These are phyloP conservation scores for Arthroderma sp. DNA, from an alignment of 2,329 filamentous ascomycete species.

Conservation along the genomic window DNA sequence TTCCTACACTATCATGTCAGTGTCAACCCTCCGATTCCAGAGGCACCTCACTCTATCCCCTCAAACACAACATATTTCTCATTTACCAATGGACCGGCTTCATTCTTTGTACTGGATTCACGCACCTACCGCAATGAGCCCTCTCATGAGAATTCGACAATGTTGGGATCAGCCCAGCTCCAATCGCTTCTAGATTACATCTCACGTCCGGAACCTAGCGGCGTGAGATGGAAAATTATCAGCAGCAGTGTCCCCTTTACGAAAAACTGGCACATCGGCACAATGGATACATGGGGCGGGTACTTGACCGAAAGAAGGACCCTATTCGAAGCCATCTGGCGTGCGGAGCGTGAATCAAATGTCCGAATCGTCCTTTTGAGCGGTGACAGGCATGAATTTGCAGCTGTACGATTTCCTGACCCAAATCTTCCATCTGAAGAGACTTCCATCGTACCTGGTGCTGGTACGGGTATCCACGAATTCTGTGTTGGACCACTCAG, in stretches of 20 bases:
- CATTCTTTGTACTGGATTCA: conserved; percentile 91
- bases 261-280: conserved; percentile 89
- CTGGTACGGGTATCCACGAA: conserved; percentile 51
- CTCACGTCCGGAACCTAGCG: conserved; percentile 53
- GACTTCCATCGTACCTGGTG: conserved; percentile 10
- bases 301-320: conserved; percentile 67
- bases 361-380: conserved; percentile 71
- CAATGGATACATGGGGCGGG: conserved; percentile 84
- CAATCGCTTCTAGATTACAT: conserved; percentile 69
- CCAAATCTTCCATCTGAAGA: conserved; percentile 14
- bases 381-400: conserved; percentile 94
- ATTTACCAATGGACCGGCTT: conserved; percentile 79
- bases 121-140: conserved; percentile 61
- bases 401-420: conserved; percentile 61
- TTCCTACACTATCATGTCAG: conserved; percentile 76
- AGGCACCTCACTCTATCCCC: conserved; percentile 37
- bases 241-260: conserved; percentile 88
- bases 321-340: conserved; percentile 87
- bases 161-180: conserved; percentile 71
- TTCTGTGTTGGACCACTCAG: conserved; percentile 84
- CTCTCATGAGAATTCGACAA: conserved; percentile 53
- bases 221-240: conserved; percentile 87
- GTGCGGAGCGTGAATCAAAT: conserved; percentile 55
- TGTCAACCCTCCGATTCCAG: conserved; percentile 60
- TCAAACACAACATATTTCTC: conserved; percentile 67